Evolutionary conservation across 805 yeast genomes (phyloP).

Genomic region (Lachancea nothofagi): DNA sequence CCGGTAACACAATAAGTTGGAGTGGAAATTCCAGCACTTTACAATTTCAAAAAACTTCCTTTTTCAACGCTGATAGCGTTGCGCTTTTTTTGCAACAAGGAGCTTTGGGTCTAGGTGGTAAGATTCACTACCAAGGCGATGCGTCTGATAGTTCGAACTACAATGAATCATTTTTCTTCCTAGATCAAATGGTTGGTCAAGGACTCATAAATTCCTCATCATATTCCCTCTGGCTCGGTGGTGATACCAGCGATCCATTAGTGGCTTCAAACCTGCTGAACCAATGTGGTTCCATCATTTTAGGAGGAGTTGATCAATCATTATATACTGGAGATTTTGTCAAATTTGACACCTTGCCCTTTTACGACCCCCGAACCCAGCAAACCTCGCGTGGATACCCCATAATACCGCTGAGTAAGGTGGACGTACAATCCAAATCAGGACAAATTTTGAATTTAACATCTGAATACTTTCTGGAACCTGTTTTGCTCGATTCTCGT

Average conservation of each 20-base stretch:
- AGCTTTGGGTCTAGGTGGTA: constrained; percentile 43
- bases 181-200: constrained; percentile 31
- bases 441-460: constrained; percentile 37
- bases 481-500: constrained; percentile 58
- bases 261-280: constrained; percentile 6
- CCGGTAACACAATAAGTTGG: constrained; percentile 4
- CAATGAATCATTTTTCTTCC: constrained; percentile 27
- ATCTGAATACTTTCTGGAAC: constrained; percentile 36
- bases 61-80: constrained; percentile 34
- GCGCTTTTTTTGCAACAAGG: constrained; percentile 36
- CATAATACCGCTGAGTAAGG: constrained; percentile 42
- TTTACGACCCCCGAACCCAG: constrained; percentile 19
- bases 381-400: constrained; percentile 35
- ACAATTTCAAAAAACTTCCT: constrained; percentile 28
- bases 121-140: constrained; percentile 14
- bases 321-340: constrained; percentile 44
- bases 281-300: constrained; percentile 36
- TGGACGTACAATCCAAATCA: constrained; percentile 40
- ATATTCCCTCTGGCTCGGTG: constrained; percentile 41
- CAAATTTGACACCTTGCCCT: constrained; percentile 46
- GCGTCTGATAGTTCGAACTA: constrained; percentile 17
- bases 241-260: constrained; percentile 13
- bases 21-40: constrained; percentile 7
- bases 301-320: constrained; percentile 54
- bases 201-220: constrained; percentile 36